Percentiles rank a stretch among this genome's conserved stretches.
phyloP scores from a whole-genome alignment of 129 eudicot genomes.

The Centaurea solstitialis region DNA sequence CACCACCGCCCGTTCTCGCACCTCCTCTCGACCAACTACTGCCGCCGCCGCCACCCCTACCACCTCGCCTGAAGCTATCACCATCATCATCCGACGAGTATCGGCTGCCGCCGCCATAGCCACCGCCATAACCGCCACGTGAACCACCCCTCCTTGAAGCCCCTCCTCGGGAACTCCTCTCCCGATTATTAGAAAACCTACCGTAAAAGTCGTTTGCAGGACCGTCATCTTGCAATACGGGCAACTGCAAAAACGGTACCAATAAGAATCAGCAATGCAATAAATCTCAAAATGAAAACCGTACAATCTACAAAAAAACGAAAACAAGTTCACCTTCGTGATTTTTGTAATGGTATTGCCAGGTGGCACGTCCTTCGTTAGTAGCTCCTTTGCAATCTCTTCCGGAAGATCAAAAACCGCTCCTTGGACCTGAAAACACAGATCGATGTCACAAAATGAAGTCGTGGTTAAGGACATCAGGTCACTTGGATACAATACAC shows the following conservation, averaged over 20 bases:
- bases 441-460: slow-evolving; percentile 5
- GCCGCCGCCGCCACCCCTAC: slow-evolving; percentile 63
- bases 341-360: slow-evolving; percentile 82
- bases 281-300: neutral
- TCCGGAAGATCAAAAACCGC: slow-evolving; percentile 98
- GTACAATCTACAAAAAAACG: neutral
- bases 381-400: slow-evolving; percentile 81
- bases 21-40: slow-evolving; percentile 60
- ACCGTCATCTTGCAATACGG: slow-evolving; percentile 90
- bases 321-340: slow-evolving; percentile 50
- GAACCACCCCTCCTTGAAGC: slow-evolving; percentile 61
- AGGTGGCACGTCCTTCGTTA: slow-evolving; percentile 73
- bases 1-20: slow-evolving; percentile 30
- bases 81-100: slow-evolving; percentile 48
- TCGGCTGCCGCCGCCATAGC: slow-evolving; percentile 38
- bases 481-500: neutral
- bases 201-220: slow-evolving; percentile 85
- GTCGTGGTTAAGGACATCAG: neutral
- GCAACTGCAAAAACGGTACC: slow-evolving; percentile 59
- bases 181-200: slow-evolving; percentile 67
- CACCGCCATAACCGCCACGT: slow-evolving; percentile 37
- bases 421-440: slow-evolving; percentile 70
- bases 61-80: slow-evolving; percentile 58
- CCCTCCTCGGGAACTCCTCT: slow-evolving; percentile 63
- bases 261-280: neutral